Base-by-base conservation (phyloP, 2,329 filamentous ascomycete species). In the Stemphylium vesicarium region DNA sequence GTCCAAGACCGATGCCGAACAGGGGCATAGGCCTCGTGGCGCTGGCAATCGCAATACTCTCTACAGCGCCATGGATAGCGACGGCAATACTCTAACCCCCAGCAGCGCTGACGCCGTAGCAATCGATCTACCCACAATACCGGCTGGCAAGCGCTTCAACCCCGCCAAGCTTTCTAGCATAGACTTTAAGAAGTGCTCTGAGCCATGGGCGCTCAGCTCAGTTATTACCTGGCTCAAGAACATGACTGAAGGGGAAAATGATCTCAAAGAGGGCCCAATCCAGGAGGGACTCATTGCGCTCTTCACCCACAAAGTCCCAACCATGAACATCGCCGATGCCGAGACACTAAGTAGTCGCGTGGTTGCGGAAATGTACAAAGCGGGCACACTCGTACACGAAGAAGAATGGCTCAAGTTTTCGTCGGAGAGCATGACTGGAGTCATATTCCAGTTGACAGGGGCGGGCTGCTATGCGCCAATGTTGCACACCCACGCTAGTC, bases 331-430 rank as follows among this genome's bases (percentile, higher is more conserved):
- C 37, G 93, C 94, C 5, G 96, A 99, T 80, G 95, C 95, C 0
- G 95, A 99, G 73, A 89, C 88, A 1, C 81, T 99, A 46, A 91
- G 91, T 58, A 84, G 85, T 54, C 86, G 86, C 36, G 90, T 96
- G 0, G 87, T 96, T 2, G 81, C 86, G 50, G 85, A 88, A 41
- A 95, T 99, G 91, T 85, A 94, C 62, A 83, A 85, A 20, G 86
- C 88, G 8, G 88, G 88, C 35, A 91, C 92, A 10, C 79, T 99
- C 29, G 81, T 96, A 4, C 88, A 88, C 12, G 94, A 97, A 31
- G 95, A 99, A 75, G 96, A 99, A 78, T 99, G 96, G 95, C 89
- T 99, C 62, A 97, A 96, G 71, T 93, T 98, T 71, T 90, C 91
- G 6, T 81, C 84, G 1, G 91, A 89, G 6, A 85, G 84, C 20